These are phyloP conservation scores for Aspergillus viridinutans DNA, from an alignment of 2,329 filamentous ascomycete species.

Conservation along the genomic window DNA sequence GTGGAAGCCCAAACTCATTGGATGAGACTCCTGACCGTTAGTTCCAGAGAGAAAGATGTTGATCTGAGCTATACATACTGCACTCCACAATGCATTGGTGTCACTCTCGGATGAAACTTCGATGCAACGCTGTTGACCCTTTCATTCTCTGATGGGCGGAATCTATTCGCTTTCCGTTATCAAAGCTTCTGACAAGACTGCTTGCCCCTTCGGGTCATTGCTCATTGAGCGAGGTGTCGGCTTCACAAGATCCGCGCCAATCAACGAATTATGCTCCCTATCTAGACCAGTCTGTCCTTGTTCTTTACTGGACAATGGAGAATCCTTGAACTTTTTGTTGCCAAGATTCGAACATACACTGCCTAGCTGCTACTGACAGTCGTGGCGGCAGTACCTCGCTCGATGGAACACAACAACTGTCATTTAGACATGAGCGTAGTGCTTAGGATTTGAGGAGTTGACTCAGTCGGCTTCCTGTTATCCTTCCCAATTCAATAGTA, in stretches of 20 bases:
- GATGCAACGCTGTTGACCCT: conserved; percentile 4
- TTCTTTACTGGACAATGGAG: neutral
- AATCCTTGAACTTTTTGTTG: neutral
- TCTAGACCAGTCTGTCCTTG: neutral
- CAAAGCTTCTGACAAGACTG: neutral
- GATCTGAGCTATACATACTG: conserved; percentile 5
- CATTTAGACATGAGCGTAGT: neutral
- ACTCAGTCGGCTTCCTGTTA: neutral
- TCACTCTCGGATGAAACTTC: conserved; percentile 13
- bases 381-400: neutral
- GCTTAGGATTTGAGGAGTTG: neutral
- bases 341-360: neutral
- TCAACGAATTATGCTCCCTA: neutral
- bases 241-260: neutral
- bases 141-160: neutral
- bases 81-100: conserved; percentile 1
- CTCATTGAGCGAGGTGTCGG: neutral
- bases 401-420: neutral
- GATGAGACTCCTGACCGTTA: neutral
- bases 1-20: neutral
- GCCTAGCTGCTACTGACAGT: neutral
- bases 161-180: neutral
- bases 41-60: neutral
- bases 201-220: neutral
- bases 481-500: neutral